These are phyloP conservation scores for Vitis cinerea DNA, from an alignment of 164 flowering plant species.

Conservation along the genomic window DNA sequence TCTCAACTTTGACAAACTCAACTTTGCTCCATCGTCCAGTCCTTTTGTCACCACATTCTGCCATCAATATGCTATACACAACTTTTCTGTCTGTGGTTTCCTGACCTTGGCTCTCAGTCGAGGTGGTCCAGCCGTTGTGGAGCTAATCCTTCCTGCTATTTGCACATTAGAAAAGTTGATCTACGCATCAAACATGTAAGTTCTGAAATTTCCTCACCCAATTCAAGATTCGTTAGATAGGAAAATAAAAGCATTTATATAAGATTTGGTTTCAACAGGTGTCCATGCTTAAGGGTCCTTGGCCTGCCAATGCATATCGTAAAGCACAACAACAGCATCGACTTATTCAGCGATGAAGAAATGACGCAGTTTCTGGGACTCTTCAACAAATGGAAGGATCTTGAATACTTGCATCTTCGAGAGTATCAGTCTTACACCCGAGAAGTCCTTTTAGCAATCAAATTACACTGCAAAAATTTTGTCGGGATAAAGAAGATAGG, in stretches of 20 bases:
- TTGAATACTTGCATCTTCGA: not conserved
- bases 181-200: not conserved
- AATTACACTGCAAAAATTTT: not conserved
- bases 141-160: not conserved
- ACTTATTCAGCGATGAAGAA: not conserved
- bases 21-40: not conserved
- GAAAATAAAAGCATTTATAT: too few relatives aligned
- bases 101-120: not conserved
- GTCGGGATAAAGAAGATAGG: constrained; percentile 1
- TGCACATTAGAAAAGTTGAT: not conserved
- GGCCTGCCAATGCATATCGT: not conserved
- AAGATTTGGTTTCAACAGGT: not conserved
- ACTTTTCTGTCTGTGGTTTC: not conserved
- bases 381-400: constrained; percentile 1
- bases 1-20: not conserved
- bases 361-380: not conserved
- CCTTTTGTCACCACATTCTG: not conserved
- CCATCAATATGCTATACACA: too few relatives aligned
- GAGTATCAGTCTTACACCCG: not conserved
- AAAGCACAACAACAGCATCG: not conserved
- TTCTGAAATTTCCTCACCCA: not conserved
- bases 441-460: not conserved
- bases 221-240: too few relatives aligned
- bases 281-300: constrained; percentile 2
- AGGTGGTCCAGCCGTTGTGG: not conserved